Percentiles rank a stretch among this genome's conserved stretches.
These are phyloP conservation scores for Collybia sordida DNA, from an alignment of 768 basidiomycete genomes.

Conservation along the genomic window DNA sequence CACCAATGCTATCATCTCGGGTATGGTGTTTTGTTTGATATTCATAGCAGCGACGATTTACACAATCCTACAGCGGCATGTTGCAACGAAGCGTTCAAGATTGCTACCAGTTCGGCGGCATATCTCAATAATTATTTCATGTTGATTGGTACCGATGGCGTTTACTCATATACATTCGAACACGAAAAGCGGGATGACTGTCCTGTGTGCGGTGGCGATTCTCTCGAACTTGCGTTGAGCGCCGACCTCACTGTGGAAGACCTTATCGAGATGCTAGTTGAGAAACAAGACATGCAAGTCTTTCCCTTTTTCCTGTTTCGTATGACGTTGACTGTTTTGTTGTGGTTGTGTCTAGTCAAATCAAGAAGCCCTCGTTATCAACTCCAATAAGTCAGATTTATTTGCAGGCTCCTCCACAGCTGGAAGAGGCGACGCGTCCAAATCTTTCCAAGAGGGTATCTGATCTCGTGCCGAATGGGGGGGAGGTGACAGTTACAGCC, in stretches of 20 bases:
- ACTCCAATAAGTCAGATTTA: constrained; percentile 77
- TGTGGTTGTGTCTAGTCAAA: constrained; percentile 60
- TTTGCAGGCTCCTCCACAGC: constrained; percentile 89
- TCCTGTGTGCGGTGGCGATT: constrained; percentile 95
- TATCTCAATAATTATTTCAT: constrained; percentile 98
- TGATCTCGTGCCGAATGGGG: constrained; percentile 76
- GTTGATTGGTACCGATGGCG: constrained; percentile 94
- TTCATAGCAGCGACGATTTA: constrained; percentile 1
- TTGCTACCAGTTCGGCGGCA: constrained; percentile 92
- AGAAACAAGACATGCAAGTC: constrained; percentile 88
- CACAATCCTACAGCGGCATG: constrained; percentile 69
- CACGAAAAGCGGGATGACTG: constrained; percentile 92
- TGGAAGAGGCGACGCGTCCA: constrained; percentile 86
- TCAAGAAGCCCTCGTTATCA: constrained; percentile 93
- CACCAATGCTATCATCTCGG: constrained; percentile 97
- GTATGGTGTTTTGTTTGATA: constrained; percentile 35
- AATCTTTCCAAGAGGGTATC: constrained; percentile 86
- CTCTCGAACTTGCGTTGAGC: constrained; percentile 70
- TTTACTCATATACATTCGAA: constrained; percentile 97
- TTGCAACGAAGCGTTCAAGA: constrained; percentile 99
- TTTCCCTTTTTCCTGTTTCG: constrained; percentile 4
- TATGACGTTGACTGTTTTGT: too few relatives aligned
- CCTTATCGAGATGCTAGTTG: constrained; percentile 84
- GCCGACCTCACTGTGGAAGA: constrained; percentile 79
- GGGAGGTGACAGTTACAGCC: constrained; percentile 88